Evolutionary conservation across 768 basidiomycete genomes (phyloP).

Genomic region (Leccinellum albellum): DNA sequence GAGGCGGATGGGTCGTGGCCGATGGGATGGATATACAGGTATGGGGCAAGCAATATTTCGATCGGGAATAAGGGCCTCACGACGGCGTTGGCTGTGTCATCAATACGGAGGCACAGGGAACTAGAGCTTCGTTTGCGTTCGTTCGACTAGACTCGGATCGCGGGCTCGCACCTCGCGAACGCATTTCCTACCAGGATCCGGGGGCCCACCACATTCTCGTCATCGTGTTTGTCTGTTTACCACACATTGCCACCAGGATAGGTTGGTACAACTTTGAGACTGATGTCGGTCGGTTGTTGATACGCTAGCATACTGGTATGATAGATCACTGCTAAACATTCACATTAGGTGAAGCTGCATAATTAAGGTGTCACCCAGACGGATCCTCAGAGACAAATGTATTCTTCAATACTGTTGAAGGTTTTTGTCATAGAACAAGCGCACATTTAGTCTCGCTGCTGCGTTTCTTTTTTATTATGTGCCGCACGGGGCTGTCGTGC

Average conservation of each 20-base stretch:
- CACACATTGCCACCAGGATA: not conserved
- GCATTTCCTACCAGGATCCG: not conserved
- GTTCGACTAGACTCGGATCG: slow-evolving; percentile 6
- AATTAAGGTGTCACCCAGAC: too few species aligned
- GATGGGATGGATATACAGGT: slow-evolving; percentile 19
- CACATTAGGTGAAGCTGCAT: not conserved
- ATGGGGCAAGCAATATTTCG: not conserved
- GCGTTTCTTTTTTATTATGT: too few species aligned
- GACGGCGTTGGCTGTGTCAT: slow-evolving; percentile 19
- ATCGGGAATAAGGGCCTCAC: slow-evolving; percentile 20
- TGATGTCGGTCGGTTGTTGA: not conserved
- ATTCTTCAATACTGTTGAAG: too few species aligned
- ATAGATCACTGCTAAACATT: not conserved
- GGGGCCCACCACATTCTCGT: not conserved
- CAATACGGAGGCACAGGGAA: slow-evolving; percentile 11
- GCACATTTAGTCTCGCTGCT: too few species aligned
- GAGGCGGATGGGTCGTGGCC: slow-evolving; percentile 21
- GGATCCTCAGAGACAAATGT: too few species aligned
- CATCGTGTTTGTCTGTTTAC: too few species aligned
- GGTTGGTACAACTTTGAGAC: not conserved
- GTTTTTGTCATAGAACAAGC: too few species aligned
- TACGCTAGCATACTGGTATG: not conserved
- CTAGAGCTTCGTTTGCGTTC: slow-evolving; percentile 11
- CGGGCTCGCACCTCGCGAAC: not conserved
- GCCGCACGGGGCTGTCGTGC: too few species aligned